Evolutionary conservation across 1,284 basidiomycete genomes (phyloP), one percentile per base, ranked within the genome.

Genomic region (Xerocomus tenax): DNA sequence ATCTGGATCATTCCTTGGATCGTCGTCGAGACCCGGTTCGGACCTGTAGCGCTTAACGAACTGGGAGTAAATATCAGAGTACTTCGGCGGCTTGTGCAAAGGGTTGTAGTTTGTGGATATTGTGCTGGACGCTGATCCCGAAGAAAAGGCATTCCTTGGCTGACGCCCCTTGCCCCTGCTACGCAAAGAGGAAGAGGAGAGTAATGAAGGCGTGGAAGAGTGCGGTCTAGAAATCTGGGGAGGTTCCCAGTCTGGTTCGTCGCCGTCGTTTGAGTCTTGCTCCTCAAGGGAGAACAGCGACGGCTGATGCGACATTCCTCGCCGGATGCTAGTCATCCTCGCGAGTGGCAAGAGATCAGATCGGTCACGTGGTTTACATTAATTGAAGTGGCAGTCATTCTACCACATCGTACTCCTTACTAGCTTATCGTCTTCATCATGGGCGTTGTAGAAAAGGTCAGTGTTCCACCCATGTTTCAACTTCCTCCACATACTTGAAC

Each of bases 361-460:
- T 18, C 1, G n/a, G 19, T 47, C 44, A 49, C 42, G 42, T 49
- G 47, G 16, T 21, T 6, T 15, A 8, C 35, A 36, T 18, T 36
- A 18, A 12, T 30, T 13, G n/a, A n/a, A n/a, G n/a, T n/a, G n/a
- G n/a, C n/a, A n/a, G n/a, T n/a, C n/a, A n/a, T n/a, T n/a, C n/a
- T n/a, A n/a, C n/a, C n/a, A n/a, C 15, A 34, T n/a, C 32, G 5
- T n/a, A 34, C 32, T 34, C 3, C 32, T 6, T 15, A 10, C 35
- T 19, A 38, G 35, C 18, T 15, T 18, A 53, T 34, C 45, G 13
- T 34, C n/a, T 3, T 42, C 51, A 77, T 55, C 57, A 94, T 93
- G 91, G 91, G 91, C 63, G 80, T 94, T 62, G 75, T 91, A 57
- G 91, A 94, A 72, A 94, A 94, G 80, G 88, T 83, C 41, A 30